These are phyloP conservation scores for Phylloporus rhodoxanthus DNA, from an alignment of 768 basidiomycete species.

Conservation along the genomic window DNA sequence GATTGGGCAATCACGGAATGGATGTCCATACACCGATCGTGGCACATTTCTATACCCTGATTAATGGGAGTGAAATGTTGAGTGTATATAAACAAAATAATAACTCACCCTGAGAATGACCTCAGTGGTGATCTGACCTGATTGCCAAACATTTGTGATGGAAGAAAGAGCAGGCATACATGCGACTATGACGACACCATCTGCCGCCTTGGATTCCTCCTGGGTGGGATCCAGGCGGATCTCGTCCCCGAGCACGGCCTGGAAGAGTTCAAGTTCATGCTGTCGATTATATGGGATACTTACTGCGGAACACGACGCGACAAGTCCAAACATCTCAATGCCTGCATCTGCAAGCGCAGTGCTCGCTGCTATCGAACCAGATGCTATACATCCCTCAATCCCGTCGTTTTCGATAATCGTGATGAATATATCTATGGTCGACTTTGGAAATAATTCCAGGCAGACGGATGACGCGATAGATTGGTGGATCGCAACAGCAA, in stretches of 20 bases:
- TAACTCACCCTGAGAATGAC: constrained; percentile 52
- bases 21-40: constrained; percentile 66
- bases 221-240: constrained; percentile 79
- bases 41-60: constrained; percentile 67
- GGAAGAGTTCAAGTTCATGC: constrained; percentile 5
- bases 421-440: constrained; percentile 86
- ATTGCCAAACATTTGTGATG: constrained; percentile 83
- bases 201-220: constrained; percentile 52
- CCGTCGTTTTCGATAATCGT: constrained; percentile 90
- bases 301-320: constrained; percentile 77
- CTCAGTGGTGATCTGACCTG: constrained; percentile 55
- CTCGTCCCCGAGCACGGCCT: constrained; percentile 55
- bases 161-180: constrained; percentile 85
- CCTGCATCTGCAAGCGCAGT: constrained; percentile 91
- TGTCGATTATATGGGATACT: constrained; percentile 14
- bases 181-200: constrained; percentile 69
- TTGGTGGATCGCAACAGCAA: constrained; percentile 81
- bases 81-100: constrained; percentile 13
- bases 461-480: constrained; percentile 78
- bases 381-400: constrained; percentile 80
- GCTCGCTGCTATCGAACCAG: constrained; percentile 82
- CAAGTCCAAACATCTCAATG: constrained; percentile 85
- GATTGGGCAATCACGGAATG: constrained; percentile 71
- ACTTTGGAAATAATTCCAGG: constrained; percentile 89
- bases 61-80: not conserved